Percentiles rank a stretch among this genome's conserved stretches.
Evolutionary conservation across 352 stramenopile genomes (phyloP).

Genomic region (Pythium myriotylum): DNA sequence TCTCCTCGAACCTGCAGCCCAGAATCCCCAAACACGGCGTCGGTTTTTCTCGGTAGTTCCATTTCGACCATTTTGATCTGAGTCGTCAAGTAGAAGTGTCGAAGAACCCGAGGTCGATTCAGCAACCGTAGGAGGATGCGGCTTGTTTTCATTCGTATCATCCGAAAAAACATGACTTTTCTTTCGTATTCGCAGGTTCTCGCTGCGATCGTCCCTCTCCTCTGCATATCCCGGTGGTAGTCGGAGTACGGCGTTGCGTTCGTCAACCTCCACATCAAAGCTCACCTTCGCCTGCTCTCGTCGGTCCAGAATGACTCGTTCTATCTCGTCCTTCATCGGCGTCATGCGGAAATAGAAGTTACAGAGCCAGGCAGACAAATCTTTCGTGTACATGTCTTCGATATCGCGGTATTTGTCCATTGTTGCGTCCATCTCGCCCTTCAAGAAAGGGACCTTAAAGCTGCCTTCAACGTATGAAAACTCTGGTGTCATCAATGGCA

Average conservation of each 20-base stretch:
- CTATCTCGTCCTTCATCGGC: constrained; percentile 38
- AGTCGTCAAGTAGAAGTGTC: constrained; percentile 9
- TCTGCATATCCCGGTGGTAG: constrained; percentile 16
- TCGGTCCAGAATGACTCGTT: constrained; percentile 17
- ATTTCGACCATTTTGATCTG: not conserved
- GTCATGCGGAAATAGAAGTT: constrained; percentile 89
- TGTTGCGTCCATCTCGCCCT: constrained; percentile 80
- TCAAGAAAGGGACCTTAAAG: constrained; percentile 84
- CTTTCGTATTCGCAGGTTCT: constrained; percentile 18
- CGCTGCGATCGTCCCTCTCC: not conserved
- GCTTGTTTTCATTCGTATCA: not conserved
- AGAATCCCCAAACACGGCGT: not conserved
- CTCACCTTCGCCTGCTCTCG: not conserved
- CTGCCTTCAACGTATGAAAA: constrained; percentile 69
- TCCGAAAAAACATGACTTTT: constrained; percentile 10
- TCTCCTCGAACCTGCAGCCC: constrained; percentile 1
- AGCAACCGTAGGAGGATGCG: not conserved
- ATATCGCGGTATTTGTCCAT: constrained; percentile 79
- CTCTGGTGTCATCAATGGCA: constrained; percentile 75
- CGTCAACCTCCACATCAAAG: constrained; percentile 61
- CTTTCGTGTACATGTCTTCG: constrained; percentile 59
- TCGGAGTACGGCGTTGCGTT: constrained; percentile 37
- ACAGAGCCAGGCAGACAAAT: constrained; percentile 87
- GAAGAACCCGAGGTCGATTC: constrained; percentile 1
- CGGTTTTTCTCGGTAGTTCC: not conserved